Conservation (phyloP, 2,329 filamentous ascomycete genomes). For the Diaporthe sp. region DNA sequence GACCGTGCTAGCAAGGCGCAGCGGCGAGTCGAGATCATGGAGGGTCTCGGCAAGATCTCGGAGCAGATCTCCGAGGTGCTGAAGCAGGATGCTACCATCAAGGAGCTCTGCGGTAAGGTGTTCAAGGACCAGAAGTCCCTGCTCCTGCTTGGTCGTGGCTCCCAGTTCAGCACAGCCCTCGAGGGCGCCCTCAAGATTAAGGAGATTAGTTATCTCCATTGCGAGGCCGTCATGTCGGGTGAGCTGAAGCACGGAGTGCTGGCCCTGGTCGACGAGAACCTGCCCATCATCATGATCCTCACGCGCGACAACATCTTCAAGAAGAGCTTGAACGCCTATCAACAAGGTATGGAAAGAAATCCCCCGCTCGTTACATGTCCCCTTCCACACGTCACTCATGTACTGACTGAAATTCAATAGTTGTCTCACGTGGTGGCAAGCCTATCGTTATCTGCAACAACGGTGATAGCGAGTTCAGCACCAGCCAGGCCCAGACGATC, state of each 20-base stretch:
- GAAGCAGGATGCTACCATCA: constrained; percentile 92
- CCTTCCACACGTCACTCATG: too few relatives aligned
- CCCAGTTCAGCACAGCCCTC: constrained; percentile 96
- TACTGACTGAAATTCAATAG: constrained; percentile 57
- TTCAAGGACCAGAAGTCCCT: constrained; percentile 99
- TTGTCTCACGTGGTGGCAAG: constrained; percentile 94
- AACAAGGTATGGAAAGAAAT: constrained; percentile 78
- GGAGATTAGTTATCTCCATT: constrained; percentile 99
- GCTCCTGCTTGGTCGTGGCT: constrained; percentile 91
- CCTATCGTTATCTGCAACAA: constrained; percentile 99
- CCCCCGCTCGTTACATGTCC: background rate
- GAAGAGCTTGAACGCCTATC: constrained; percentile 99
- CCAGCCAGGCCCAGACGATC: constrained; percentile 93
- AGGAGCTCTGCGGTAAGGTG: constrained; percentile 90
- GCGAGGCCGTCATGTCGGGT: constrained; percentile 99
- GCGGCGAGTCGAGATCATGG: constrained; percentile 95
- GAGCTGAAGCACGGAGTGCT: constrained; percentile 99
- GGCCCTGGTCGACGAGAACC: constrained; percentile 96
- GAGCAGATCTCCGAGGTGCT: constrained; percentile 93
- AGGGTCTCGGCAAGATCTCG: constrained; percentile 88
- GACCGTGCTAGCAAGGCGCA: constrained; percentile 95
- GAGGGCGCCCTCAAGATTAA: constrained; percentile 99
- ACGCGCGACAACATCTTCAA: constrained; percentile 96
- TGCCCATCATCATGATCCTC: constrained; percentile 99
- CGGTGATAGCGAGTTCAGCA: constrained; percentile 88